Conservation (phyloP, 2,329 filamentous ascomycete species). For the Claviceps purpurea region DNA sequence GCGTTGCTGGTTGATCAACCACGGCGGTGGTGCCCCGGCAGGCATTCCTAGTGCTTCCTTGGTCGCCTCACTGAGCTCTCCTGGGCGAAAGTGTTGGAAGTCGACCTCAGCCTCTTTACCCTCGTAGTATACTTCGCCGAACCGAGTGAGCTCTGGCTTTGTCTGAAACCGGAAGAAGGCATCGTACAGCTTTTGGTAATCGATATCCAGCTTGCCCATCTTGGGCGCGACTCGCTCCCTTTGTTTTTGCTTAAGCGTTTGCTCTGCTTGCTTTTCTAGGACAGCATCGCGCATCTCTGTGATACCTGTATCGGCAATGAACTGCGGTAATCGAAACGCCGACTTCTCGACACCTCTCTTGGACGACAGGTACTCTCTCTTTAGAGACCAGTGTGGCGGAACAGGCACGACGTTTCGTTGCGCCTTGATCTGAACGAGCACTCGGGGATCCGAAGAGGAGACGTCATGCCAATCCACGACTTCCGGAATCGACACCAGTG, state of each 20-base stretch:
- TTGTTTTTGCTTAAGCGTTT: conserved; percentile 87
- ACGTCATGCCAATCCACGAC: conserved; percentile 97
- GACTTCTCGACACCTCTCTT: conserved; percentile 96
- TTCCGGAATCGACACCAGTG: conserved; percentile 79
- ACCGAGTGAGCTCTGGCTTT: conserved; percentile 85
- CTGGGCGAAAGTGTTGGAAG: conserved; percentile 75
- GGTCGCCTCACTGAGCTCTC: conserved; percentile 77
- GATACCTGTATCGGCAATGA: conserved; percentile 95
- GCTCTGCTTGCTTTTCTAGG: conserved; percentile 86
- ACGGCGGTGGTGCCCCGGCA: conserved; percentile 82
- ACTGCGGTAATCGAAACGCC: conserved; percentile 82
- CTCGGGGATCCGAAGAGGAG: conserved; percentile 73
- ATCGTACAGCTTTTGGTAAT: conserved; percentile 96
- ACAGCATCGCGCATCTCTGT: conserved; percentile 96
- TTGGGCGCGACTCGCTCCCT: conserved; percentile 88
- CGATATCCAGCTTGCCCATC: conserved; percentile 94
- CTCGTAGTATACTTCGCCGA: conserved; percentile 98
- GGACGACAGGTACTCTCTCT: conserved; percentile 92
- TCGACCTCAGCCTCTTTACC: conserved; percentile 98
- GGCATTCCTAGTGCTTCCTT: conserved; percentile 91
- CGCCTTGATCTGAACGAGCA: conserved; percentile 89
- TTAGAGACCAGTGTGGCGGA: conserved; percentile 85
- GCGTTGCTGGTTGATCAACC: conserved; percentile 94
- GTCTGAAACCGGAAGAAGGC: conserved; percentile 97
- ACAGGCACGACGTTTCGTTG: conserved; percentile 94